Conservation (phyloP, 163 green algal species). For the Coccomyxa subellipsoidea region DNA sequence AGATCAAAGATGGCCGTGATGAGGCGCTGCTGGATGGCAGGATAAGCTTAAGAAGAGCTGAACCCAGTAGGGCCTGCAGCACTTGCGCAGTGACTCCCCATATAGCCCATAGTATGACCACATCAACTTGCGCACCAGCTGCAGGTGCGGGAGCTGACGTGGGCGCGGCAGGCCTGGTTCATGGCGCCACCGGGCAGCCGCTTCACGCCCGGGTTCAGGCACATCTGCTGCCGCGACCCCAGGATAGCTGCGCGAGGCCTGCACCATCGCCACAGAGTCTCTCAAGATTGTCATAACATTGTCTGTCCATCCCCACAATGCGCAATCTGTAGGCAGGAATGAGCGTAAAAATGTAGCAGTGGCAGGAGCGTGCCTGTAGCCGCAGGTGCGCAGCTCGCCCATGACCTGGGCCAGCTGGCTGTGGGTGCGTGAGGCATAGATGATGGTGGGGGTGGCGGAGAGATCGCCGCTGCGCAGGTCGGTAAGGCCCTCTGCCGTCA, state of each 20-base stretch:
- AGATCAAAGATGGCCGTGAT: too few relatives aligned
- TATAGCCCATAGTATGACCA: too few relatives aligned
- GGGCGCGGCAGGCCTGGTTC: slow-evolving; percentile 71
- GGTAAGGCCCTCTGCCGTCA: slow-evolving; percentile 28
- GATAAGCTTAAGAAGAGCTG: too few relatives aligned
- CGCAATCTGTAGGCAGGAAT: too few relatives aligned
- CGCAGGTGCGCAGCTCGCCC: slow-evolving; percentile 72
- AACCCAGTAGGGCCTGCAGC: too few relatives aligned
- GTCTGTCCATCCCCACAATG: too few relatives aligned
- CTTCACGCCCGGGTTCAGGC: slow-evolving; percentile 66
- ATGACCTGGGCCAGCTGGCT: slow-evolving; percentile 93
- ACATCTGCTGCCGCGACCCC: slow-evolving; percentile 81
- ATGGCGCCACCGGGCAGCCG: slow-evolving; percentile 43
- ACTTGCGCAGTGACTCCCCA: too few relatives aligned
- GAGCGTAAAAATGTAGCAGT: too few relatives aligned
- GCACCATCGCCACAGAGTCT: slow-evolving; percentile 5
- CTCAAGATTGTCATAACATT: too few relatives aligned
- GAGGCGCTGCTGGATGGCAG: too few relatives aligned
- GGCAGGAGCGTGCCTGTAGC: slow-evolving; percentile 56
- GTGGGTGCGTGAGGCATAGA: slow-evolving; percentile 94
- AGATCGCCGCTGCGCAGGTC: slow-evolving; percentile 15
- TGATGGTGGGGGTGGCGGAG: slow-evolving; percentile 59
- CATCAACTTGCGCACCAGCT: slow-evolving; percentile 43
- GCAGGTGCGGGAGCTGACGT: slow-evolving; percentile 61
- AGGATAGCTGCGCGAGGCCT: slow-evolving; percentile 69